Base-by-base conservation (phyloP, 331 rosid genomes). In the Acacia pycnantha region DNA sequence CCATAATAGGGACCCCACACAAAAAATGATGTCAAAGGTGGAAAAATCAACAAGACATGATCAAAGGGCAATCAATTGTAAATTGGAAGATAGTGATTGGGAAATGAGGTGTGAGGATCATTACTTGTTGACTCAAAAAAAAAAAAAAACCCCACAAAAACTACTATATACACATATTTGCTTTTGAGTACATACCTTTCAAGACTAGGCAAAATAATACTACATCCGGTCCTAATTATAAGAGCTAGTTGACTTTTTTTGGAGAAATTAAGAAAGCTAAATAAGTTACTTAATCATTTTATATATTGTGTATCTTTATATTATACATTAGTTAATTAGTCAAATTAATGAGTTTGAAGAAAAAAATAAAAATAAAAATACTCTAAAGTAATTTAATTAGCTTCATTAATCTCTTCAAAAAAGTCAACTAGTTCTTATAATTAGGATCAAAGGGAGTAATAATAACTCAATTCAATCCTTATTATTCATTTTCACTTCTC, bases 21-120 rank as follows among this genome's bases (percentile, higher is more conserved):
- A 47, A 3, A 11, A 51, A 46, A 43, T 84, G 78, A 82, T 82
- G 53, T 70, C 18, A 11, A 56, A 56, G 80, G 81, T 83, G 80
- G 81, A 59, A 59, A 79, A 79, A 71, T 76, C 81, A 56, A 70
- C 71, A 40, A n/a, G 69, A 56, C 70, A 50, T 70, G 50, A 70
- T 78, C 50, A 82, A 58, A 82, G 47, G 56, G 27, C 54, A 79
- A 83, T 90, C 88, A 19, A 87, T 84, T 85, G 53, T 47, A 81
- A 68, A 82, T 90, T 89, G 88, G 84, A 87, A 46, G 88, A 85
- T 87, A 87, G 84, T 87, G 83, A 87, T 85, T 88, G 84, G 50
- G 69, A 70, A 37, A 40, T 43, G 43, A 79, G 76, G 77, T 16
- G 40, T 29, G 6, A 33, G 51, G 78, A 85, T 90, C 69, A 88